phyloP scores from a whole-genome alignment of 1,284 basidiomycete species.

The Gomphus bonarii region DNA sequence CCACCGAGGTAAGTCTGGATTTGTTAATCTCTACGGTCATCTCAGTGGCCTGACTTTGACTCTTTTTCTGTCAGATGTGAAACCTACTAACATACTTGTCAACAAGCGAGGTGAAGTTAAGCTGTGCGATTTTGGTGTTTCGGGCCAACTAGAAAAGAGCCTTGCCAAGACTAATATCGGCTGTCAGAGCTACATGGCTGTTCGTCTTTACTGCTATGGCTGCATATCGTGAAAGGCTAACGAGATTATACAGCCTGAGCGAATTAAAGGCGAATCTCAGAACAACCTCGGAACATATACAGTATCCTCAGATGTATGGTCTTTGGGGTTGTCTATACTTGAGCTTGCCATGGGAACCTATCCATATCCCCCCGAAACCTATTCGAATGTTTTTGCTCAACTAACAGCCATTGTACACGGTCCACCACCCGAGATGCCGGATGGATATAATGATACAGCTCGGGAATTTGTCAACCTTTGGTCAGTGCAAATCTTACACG shows the following conservation, averaged over 20 bases:
- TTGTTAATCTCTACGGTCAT: not conserved
- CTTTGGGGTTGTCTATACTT: slow-evolving; percentile 90
- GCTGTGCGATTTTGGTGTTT: slow-evolving; percentile 97
- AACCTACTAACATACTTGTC: slow-evolving; percentile 94
- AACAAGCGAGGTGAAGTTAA: slow-evolving; percentile 88
- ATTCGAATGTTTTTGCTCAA: slow-evolving; percentile 94
- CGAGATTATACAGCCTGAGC: slow-evolving; percentile 58
- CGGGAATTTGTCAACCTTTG: slow-evolving; percentile 36
- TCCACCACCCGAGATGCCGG: slow-evolving; percentile 78
- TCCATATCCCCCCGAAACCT: slow-evolving; percentile 98
- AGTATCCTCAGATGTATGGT: slow-evolving; percentile 97
- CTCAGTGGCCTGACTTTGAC: not conserved
- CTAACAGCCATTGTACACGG: slow-evolving; percentile 94
- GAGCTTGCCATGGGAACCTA: slow-evolving; percentile 90
- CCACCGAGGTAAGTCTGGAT: slow-evolving; percentile 62
- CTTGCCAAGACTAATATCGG: slow-evolving; percentile 98
- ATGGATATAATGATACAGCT: slow-evolving; percentile 27
- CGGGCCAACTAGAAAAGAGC: slow-evolving; percentile 92
- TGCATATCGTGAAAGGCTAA: slow-evolving; percentile 1
- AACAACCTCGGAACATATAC: slow-evolving; percentile 86
- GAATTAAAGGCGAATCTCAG: slow-evolving; percentile 90
- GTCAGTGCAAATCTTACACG: slow-evolving; percentile 21
- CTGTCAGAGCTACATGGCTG: slow-evolving; percentile 98
- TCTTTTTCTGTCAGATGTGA: slow-evolving; percentile 56
- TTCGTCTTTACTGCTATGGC: slow-evolving; percentile 29